Conservation (phyloP, 352 stramenopile genomes). For the Halophytophthora batemanensis region DNA sequence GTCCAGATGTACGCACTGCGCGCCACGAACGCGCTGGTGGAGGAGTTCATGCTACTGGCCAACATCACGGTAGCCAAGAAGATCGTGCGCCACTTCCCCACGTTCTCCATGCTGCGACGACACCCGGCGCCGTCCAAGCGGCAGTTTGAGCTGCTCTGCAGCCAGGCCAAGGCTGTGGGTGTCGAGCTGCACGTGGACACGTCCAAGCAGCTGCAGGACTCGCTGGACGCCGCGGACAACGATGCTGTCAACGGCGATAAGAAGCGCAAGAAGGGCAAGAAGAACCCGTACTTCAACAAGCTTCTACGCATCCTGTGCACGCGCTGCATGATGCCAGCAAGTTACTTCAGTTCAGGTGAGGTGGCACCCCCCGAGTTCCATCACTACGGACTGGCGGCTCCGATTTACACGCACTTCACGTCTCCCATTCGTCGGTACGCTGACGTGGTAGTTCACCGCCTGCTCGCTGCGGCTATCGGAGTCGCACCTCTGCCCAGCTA, state of each 20-base stretch:
- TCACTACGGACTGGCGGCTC: conserved; percentile 97
- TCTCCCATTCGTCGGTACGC: conserved; percentile 98
- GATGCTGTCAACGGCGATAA: conserved; percentile 10
- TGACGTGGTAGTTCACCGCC: conserved; percentile 97
- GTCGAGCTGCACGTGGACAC: conserved; percentile 76
- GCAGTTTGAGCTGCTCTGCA: conserved; percentile 90
- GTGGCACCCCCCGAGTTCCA: conserved; percentile 94
- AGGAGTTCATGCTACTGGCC: conserved; percentile 99
- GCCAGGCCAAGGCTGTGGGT: conserved; percentile 78
- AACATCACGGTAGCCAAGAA: conserved; percentile 99
- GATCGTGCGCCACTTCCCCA: conserved; percentile 92
- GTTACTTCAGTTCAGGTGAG: conserved; percentile 98
- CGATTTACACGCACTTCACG: conserved; percentile 99
- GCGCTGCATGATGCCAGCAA: conserved; percentile 97
- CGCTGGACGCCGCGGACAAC: conserved; percentile 71
- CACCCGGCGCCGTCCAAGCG: conserved; percentile 93
- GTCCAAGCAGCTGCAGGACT: conserved; percentile 78
- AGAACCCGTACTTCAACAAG: conserved; percentile 98
- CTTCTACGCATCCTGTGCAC: conserved; percentile 96
- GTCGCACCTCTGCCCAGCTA: conserved; percentile 94
- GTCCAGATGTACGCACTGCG: conserved; percentile 96
- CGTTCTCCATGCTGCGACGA: conserved; percentile 93
- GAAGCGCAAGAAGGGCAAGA: conserved; percentile 32
- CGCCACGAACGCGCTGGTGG: conserved; percentile 95
- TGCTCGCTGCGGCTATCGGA: conserved; percentile 95